Conservation (phyloP, 805 yeast genomes). For the Ogataea paraovalis region DNA sequence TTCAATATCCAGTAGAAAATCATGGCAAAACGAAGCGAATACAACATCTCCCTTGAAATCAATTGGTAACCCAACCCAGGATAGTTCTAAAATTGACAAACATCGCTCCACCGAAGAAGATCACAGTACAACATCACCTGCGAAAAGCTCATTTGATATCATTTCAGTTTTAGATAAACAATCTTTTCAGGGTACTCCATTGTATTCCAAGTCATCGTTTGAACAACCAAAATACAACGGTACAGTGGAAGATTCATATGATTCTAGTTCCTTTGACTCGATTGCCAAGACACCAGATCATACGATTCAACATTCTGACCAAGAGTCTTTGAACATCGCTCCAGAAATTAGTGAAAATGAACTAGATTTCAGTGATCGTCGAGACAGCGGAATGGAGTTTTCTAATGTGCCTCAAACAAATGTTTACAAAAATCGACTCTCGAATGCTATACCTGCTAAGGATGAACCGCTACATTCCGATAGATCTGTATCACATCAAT, state of each 20-base stretch:
- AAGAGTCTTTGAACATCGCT: no score
- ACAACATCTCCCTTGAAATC: no score
- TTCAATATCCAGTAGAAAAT: no score
- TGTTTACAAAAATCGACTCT: slow-evolving; percentile 4
- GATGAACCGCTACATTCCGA: no score
- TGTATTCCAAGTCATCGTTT: background rate
- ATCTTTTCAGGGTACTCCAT: background rate
- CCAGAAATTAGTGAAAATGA: background rate
- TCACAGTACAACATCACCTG: background rate
- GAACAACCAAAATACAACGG: background rate
- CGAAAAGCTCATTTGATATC: slow-evolving; percentile 5
- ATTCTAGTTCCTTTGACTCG: slow-evolving; percentile 15
- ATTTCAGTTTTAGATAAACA: slow-evolving; percentile 3
- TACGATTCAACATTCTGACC: slow-evolving; percentile 4
- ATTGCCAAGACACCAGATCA: slow-evolving; percentile 20
- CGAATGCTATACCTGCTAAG: no score
- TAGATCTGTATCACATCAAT: background rate
- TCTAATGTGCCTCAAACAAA: background rate
- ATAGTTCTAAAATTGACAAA: no score
- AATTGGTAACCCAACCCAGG: background rate
- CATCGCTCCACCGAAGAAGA: no score
- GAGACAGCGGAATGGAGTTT: background rate
- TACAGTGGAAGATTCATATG: slow-evolving; percentile 3
- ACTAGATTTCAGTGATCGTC: background rate
- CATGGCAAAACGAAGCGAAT: no score